Conservation (phyloP, 2,329 filamentous ascomycete genomes). For the Fusarium papillatum region DNA sequence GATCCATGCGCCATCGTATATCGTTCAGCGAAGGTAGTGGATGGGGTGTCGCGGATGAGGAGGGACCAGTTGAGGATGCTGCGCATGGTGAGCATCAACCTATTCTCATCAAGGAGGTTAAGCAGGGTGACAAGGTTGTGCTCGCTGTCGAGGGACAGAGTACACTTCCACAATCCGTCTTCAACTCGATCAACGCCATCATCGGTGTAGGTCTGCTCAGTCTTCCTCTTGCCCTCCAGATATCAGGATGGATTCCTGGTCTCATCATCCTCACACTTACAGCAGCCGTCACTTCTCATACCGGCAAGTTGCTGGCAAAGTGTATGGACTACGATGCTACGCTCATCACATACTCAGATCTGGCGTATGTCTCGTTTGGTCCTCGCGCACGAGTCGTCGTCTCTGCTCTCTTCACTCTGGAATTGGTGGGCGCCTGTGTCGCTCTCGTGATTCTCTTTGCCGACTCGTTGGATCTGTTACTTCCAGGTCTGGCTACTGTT, state of each 20-base stretch:
- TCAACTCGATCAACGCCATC: constrained; percentile 95
- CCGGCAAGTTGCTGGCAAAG: constrained; percentile 85
- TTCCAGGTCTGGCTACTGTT: constrained; percentile 76
- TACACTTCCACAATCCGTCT: constrained; percentile 95
- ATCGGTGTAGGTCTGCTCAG: constrained; percentile 93
- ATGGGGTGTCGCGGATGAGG: constrained; percentile 52
- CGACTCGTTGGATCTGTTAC: constrained; percentile 85
- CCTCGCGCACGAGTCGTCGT: constrained; percentile 84
- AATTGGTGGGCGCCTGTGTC: constrained; percentile 90
- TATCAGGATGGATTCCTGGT: constrained; percentile 90
- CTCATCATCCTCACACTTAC: constrained; percentile 80
- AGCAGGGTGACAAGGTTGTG: constrained; percentile 88
- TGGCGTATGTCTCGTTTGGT: constrained; percentile 93
- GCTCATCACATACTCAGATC: constrained; percentile 93
- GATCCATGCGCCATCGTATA: constrained; percentile 51
- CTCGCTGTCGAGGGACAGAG: constrained; percentile 91
- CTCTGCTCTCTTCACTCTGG: constrained; percentile 88
- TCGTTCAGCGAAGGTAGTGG: constrained; percentile 60
- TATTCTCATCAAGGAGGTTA: constrained; percentile 89
- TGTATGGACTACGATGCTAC: constrained; percentile 89
- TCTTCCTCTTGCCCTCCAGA: constrained; percentile 88
- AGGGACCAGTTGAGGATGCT: constrained; percentile 45
- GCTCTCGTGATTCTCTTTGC: constrained; percentile 94
- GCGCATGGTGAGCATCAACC: constrained; percentile 76
- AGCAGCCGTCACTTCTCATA: constrained; percentile 85